These are phyloP conservation scores for Plasmopara muralis DNA, from an alignment of 352 stramenopile species.

Conservation along the genomic window DNA sequence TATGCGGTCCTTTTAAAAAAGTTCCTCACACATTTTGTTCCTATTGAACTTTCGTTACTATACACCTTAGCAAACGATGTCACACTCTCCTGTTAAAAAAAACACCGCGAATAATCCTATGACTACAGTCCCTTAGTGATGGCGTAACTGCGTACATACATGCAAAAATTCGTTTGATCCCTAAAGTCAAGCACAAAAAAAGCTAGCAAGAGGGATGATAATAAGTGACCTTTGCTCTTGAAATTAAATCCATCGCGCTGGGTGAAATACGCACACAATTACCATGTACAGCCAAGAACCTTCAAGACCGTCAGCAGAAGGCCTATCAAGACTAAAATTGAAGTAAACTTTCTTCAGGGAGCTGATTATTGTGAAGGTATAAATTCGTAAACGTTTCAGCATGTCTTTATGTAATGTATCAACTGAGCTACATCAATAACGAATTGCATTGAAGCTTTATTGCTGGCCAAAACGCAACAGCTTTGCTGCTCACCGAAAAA, in stretches of 20 bases:
- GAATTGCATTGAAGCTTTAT: no score
- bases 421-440: no score
- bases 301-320: slow-evolving; percentile 65
- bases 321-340: slow-evolving; percentile 73
- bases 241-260: neutral
- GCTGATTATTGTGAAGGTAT: slow-evolving; percentile 30
- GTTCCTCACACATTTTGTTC: slow-evolving; percentile 60
- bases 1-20: slow-evolving; percentile 36
- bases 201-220: slow-evolving; percentile 55
- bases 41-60: slow-evolving; percentile 43
- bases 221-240: slow-evolving; percentile 23
- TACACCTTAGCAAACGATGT: slow-evolving; percentile 64
- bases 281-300: slow-evolving; percentile 82
- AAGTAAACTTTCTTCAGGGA: slow-evolving; percentile 78
- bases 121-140: slow-evolving; percentile 25
- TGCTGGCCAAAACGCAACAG: no score
- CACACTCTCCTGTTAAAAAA: slow-evolving; percentile 63
- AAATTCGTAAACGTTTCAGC: no score
- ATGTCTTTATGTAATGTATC: no score
- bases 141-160: slow-evolving; percentile 43
- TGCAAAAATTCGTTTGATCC: slow-evolving; percentile 45
- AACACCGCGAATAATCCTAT: slow-evolving; percentile 51
- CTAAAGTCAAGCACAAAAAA: slow-evolving; percentile 66
- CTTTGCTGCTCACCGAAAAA: no score
- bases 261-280: slow-evolving; percentile 59